phyloP scores from a whole-genome alignment of 768 basidiomycete species.

The Tephrocybe sp. region DNA sequence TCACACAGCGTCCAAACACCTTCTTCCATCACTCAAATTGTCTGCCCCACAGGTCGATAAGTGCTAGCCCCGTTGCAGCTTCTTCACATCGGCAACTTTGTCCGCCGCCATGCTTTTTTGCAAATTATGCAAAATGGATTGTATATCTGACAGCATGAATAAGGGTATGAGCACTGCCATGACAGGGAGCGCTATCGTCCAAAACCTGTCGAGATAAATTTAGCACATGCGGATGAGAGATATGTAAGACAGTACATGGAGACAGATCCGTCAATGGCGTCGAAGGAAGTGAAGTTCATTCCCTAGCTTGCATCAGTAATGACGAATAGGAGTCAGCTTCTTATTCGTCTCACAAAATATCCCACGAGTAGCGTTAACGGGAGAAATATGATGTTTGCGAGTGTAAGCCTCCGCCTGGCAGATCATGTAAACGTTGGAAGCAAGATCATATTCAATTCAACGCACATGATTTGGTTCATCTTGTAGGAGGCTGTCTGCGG shows the following conservation, averaged over 20 bases:
- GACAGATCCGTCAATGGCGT: slow-evolving; percentile 46
- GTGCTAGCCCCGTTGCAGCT: background rate
- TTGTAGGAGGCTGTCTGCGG: slow-evolving; percentile 63
- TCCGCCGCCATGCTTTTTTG: slow-evolving; percentile 36
- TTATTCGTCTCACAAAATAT: slow-evolving; percentile 43
- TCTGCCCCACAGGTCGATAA: background rate
- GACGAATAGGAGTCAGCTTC: background rate
- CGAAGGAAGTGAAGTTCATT: slow-evolving; percentile 62
- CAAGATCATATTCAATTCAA: background rate
- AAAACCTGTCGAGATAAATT: slow-evolving; percentile 44
- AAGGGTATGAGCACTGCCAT: slow-evolving; percentile 50
- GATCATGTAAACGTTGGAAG: background rate
- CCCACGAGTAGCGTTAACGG: slow-evolving; percentile 69
- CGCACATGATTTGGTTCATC: slow-evolving; percentile 68
- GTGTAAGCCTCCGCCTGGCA: slow-evolving; percentile 57
- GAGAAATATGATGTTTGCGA: slow-evolving; percentile 69
- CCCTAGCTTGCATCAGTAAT: slow-evolving; percentile 35
- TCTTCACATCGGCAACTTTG: slow-evolving; percentile 27
- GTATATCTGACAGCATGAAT: slow-evolving; percentile 52
- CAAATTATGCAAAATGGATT: slow-evolving; percentile 40
- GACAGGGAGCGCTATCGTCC: slow-evolving; percentile 61
- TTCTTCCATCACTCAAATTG: too few relatives aligned
- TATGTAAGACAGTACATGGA: slow-evolving; percentile 33
- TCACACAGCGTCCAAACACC: background rate
- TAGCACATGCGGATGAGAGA: background rate